A percentile compares a stretch with the other conserved stretches of the same genome.
phyloP scores from a whole-genome alignment of 2,329 filamentous ascomycete species.

The Lasiodiplodia sp. region DNA sequence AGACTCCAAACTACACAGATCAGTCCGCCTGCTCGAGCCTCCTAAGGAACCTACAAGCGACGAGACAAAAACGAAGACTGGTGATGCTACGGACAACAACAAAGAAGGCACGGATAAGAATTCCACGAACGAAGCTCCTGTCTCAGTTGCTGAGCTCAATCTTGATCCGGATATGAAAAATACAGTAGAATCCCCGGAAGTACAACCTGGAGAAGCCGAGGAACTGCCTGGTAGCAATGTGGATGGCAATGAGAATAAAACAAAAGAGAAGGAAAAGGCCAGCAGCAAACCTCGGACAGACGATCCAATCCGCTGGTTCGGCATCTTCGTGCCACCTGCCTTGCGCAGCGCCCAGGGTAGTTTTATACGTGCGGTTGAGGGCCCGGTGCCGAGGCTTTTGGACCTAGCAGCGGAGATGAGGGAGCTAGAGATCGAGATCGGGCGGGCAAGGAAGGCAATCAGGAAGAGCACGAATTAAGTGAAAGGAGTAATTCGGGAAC shows the following conservation, averaged over 20 bases:
- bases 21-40: conserved; percentile 4
- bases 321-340: conserved; percentile 58
- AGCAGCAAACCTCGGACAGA: background rate
- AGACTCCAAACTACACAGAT: conserved; percentile 1
- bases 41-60: background rate
- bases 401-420: conserved; percentile 68
- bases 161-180: background rate
- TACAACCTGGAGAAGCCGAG: background rate
- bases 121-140: background rate
- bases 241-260: background rate
- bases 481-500: background rate
- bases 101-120: background rate
- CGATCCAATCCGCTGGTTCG: conserved; percentile 67
- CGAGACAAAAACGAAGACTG: background rate
- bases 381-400: conserved; percentile 64
- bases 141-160: conserved; percentile 1
- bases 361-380: conserved; percentile 64
- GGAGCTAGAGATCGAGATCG: conserved; percentile 72
- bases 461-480: conserved; percentile 40
- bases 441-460: conserved; percentile 60
- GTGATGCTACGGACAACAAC: background rate
- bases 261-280: background rate
- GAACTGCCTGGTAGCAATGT: background rate
- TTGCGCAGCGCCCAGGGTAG: conserved; percentile 65
- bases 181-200: background rate